phyloP scores from a whole-genome alignment of 2,329 filamentous ascomycete genomes.

The Sporothrix euskadiensis region DNA sequence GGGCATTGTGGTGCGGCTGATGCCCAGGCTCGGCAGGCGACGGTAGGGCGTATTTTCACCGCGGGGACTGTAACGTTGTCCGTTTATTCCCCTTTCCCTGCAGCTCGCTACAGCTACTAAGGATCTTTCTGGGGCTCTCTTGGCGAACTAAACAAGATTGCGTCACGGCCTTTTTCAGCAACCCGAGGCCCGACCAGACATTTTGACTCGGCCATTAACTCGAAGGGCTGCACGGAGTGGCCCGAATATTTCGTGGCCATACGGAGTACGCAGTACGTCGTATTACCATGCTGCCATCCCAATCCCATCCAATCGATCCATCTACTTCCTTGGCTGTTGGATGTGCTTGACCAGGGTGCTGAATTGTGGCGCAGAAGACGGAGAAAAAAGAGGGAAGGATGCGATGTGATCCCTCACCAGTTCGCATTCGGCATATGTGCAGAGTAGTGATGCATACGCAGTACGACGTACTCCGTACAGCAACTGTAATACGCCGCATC shows the following conservation, averaged over 20 bases:
- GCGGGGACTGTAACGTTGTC: not conserved
- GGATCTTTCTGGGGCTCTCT: not conserved
- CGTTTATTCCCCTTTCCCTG: not conserved
- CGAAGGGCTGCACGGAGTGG: not conserved
- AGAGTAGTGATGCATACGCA: not conserved
- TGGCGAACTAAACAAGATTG: slow-evolving; percentile 1
- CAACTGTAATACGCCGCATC: not conserved
- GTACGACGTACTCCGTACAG: not conserved
- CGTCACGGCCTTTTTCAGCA: slow-evolving; percentile 15
- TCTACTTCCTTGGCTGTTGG: not conserved
- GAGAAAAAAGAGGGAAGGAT: not conserved
- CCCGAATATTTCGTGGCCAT: not conserved
- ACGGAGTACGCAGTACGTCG: too few relatives aligned
- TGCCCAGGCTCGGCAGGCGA: not conserved
- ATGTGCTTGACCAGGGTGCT: not conserved
- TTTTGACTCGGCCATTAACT: not conserved
- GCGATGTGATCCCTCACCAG: not conserved
- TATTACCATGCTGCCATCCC: not conserved
- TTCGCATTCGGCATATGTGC: not conserved
- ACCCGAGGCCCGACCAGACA: slow-evolving; percentile 3
- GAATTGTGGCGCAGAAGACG: not conserved
- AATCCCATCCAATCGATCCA: not conserved
- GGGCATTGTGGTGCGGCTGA: not conserved
- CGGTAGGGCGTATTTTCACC: not conserved
- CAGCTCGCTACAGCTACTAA: not conserved